Percentiles rank a stretch among this genome's conserved stretches.
These are phyloP conservation scores for Aspergillus nidulans DNA, from an alignment of 495 filamentous ascomycete species.

Conservation along the genomic window DNA sequence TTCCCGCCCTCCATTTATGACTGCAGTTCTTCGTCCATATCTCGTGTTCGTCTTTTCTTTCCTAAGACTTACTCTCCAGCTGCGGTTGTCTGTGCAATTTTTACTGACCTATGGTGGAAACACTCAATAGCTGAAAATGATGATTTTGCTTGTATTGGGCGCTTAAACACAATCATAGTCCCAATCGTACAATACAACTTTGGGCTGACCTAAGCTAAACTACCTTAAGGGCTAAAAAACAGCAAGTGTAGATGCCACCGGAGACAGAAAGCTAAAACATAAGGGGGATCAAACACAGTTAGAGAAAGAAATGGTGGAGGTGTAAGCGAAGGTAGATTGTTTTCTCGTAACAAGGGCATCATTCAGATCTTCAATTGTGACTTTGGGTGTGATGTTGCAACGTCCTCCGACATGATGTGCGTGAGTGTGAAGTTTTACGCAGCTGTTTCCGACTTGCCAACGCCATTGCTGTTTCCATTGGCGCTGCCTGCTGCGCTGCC, in stretches of 20 bases:
- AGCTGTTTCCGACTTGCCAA: constrained; percentile 32
- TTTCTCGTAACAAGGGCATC: constrained; percentile 12
- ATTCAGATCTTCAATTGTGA: constrained; percentile 6
- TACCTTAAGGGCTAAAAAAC: constrained; percentile 17
- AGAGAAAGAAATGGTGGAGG: neutral
- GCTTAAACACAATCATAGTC: constrained; percentile 5
- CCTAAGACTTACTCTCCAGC: too few relatives aligned
- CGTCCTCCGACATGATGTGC: neutral
- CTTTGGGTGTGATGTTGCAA: neutral
- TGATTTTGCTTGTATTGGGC: neutral
- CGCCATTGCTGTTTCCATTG: constrained; percentile 27
- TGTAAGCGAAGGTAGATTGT: constrained; percentile 11
- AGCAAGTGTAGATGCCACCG: constrained; percentile 8
- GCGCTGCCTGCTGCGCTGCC: constrained; percentile 33
- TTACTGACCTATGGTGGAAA: too few relatives aligned
- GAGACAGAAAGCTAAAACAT: constrained; percentile 1
- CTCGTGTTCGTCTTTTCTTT: too few relatives aligned
- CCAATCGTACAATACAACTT: constrained; percentile 17
- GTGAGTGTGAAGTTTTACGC: constrained; percentile 19
- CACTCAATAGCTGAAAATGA: neutral
- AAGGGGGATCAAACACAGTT: neutral
- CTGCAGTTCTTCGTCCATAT: too few relatives aligned
- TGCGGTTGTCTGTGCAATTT: too few relatives aligned
- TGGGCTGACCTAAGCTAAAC: neutral
- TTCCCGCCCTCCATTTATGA: too few relatives aligned